phyloP scores from a whole-genome alignment of 169 alveolate species.

The Eimeria mitis region DNA sequence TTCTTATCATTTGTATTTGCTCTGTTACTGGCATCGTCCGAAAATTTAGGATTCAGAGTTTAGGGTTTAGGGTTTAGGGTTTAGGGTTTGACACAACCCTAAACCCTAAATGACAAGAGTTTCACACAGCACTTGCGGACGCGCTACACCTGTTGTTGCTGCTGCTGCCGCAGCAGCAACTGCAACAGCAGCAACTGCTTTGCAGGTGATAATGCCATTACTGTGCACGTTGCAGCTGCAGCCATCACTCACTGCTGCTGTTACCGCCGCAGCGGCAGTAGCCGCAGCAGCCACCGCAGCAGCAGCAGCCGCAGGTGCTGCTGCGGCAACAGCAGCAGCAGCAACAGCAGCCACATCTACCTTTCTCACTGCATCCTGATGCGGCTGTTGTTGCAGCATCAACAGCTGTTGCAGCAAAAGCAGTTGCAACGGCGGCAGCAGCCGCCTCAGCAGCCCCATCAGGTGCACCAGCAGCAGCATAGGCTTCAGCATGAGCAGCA shows the following conservation, averaged over 20 bases:
- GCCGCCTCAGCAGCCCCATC: not conserved
- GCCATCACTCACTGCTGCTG: too few species aligned
- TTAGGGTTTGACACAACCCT: not conserved
- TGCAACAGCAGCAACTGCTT: too few species aligned
- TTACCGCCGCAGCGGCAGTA: too few species aligned
- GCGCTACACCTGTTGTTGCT: not conserved
- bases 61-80: slow-evolving; percentile 12
- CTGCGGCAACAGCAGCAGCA: not conserved
- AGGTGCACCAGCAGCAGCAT: not conserved
- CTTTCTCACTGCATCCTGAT: too few species aligned
- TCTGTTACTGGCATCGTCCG: not conserved
- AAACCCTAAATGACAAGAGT: not conserved
- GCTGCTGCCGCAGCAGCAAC: not conserved
- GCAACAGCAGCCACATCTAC: too few species aligned
- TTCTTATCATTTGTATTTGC: not conserved
- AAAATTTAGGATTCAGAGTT: not conserved
- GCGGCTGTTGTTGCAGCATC: too few species aligned
- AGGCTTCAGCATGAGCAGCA: too few species aligned
- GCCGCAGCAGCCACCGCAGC: not conserved
- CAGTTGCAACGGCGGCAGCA: not conserved
- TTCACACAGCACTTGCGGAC: not conserved
- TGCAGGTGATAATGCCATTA: too few species aligned
- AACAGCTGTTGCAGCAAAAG: too few species aligned
- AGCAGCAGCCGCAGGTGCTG: not conserved
- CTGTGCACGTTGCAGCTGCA: too few species aligned